Percentiles rank a stretch among this genome's conserved stretches.
Evolutionary conservation across 2,329 filamentous ascomycete species (phyloP).

Genomic region (Fusarium nodosum): DNA sequence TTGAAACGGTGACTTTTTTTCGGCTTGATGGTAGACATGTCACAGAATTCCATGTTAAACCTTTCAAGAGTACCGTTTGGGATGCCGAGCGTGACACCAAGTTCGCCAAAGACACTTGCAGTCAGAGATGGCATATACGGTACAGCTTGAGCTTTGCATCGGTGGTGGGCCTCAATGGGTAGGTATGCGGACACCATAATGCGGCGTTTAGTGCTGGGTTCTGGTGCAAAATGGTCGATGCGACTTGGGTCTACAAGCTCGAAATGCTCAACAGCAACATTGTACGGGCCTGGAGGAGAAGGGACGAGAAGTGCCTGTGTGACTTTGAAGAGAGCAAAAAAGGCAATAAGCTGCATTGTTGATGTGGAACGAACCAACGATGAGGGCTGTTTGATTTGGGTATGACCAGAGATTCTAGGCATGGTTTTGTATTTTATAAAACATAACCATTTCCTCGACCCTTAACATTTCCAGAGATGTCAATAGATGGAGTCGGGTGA

Average conservation of each 20-base stretch:
- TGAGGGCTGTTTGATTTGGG: too few species aligned
- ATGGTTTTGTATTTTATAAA: background rate
- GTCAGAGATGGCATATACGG: constrained; percentile 1
- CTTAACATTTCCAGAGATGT: background rate
- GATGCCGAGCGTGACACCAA: background rate
- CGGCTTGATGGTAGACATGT: constrained; percentile 18
- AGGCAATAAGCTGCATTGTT: background rate
- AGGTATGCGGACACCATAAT: constrained; percentile 34
- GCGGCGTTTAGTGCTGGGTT: constrained; percentile 13
- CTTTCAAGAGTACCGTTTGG: background rate
- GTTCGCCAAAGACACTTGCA: background rate
- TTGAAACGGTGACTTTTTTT: background rate
- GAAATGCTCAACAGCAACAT: constrained; percentile 14
- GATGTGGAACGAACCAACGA: accelerated
- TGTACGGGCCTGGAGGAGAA: background rate
- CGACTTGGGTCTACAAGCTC: constrained; percentile 22
- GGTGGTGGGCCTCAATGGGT: constrained; percentile 14
- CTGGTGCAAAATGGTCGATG: constrained; percentile 21
- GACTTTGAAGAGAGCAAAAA: background rate
- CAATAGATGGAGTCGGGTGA: background rate
- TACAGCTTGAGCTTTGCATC: background rate
- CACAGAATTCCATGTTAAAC: constrained; percentile 29
- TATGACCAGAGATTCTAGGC: background rate
- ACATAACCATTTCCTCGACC: too few species aligned
- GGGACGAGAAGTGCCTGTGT: constrained; percentile 17